Base-by-base conservation (phyloP, 2,329 filamentous ascomycete species). In the Annulohypoxylon truncatum region DNA sequence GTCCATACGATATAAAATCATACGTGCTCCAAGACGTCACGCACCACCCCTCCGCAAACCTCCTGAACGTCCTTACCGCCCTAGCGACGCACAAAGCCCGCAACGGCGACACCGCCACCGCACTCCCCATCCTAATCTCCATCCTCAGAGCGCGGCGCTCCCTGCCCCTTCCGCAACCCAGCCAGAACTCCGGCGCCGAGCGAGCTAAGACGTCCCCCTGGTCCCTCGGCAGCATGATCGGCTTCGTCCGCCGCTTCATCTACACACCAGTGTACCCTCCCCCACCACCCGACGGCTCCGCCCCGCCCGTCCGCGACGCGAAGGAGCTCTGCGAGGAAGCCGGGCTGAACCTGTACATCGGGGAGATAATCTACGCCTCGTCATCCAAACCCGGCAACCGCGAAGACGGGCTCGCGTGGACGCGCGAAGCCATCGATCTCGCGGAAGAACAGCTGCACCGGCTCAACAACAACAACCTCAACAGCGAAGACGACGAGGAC, bases 301-400 rank as follows among this genome's bases (percentile, higher is more conserved):
- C 86, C 2, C 84, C 90, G 0, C 88, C 94, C 0, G 79, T 84
- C 61, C 90, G 92, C 48, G 87, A 86, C 59, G 76, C 88, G 8
- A 82, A 85, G 26, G 88, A 92, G 69, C 85, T 87, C 35, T 97
- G 94, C 78, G 91, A 96, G 70, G 94, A 97, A 78, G 93, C 94
- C 2, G 93, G 89, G 0, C 80, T 97, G 12, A 94, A 93, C 83
- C 86, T 94, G 22, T 96, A 97, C 78, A 95, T 98, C 68, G 95
- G 95, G 63, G 95, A 98, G 80, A 97, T 98, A 54, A 85, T 98
- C 29, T 97, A 92, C 78, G 55, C 63, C 86, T 3, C 85, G 15
- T 44, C 82, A 10, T 24, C 22, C 4, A 33, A 4, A 7, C 33
- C 47, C 35, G 52, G 50, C 42, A 38, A 8, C 20, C 82, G 83